Base-by-base conservation (phyloP, 2,329 filamentous ascomycete genomes). In the Trichophyton schoenleinii region DNA sequence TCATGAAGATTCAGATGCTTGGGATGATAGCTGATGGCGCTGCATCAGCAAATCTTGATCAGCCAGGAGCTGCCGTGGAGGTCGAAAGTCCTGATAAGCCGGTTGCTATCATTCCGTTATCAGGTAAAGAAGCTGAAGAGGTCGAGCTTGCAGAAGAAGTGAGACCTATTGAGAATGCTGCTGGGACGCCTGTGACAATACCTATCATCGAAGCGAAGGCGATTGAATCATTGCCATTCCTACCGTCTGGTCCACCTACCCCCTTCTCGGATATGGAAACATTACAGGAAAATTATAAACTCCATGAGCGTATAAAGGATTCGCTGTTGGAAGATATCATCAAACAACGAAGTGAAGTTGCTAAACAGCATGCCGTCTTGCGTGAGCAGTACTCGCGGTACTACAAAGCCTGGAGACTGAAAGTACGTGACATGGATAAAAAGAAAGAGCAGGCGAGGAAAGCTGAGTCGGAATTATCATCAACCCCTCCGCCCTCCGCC, bases 361-460 rank as follows among this genome's bases (percentile, higher is more conserved):
- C 72, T 4, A 67, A 68, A 41, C 74, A 77, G 58, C 74, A 79
- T 62, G 72, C 74, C 15, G 65, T 68, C 11, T 67, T 78, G 6
- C 68, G 73, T 34, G 68, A 73, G 31, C 72, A 75, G 25, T 80
- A 76, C 64, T 67, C 73, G 44, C 64, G 68, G 3, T 65, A 71
- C 55, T 80, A 79, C 66, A 77, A 74, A 61, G 68, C 71, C 18
- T 80, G 78, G 78, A 72, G 77, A 58, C 60, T 77, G 31, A 68
- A 70, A 28, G 70, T 79, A 6, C 71, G 70, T 63, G 73, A 75
- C 48, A 66, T 78, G 44, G 77, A 79, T 64, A 72, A 72, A 42
- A 66, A 70, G 49, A 75, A 74, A 63, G 71, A 67, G 31, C 68
- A 72, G 25, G 72, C 73, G 52, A 69, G 70, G 58, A 68, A 71